Evolutionary conservation across 2,329 filamentous ascomycete species (phyloP).

Genomic region (Cordyceps tenuipes): DNA sequence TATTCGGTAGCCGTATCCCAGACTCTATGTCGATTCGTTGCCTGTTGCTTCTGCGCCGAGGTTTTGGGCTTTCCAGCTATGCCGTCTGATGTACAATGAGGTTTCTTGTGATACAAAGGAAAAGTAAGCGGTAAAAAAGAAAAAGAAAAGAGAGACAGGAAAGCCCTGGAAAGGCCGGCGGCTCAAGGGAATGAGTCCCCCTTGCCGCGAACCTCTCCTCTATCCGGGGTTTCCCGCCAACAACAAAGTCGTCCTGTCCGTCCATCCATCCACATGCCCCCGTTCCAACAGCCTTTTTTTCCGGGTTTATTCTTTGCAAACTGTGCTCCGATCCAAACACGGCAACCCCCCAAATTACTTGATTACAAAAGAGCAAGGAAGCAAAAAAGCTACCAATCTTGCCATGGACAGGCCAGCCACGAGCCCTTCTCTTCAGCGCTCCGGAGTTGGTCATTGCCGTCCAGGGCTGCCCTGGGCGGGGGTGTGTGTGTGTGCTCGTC

Average conservation of each 20-base stretch:
- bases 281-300: no score
- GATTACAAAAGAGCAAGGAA: no score
- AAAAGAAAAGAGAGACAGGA: background rate
- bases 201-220: background rate
- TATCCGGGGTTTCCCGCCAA: background rate
- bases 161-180: background rate
- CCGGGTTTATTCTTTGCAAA: background rate
- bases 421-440: no score
- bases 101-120: constrained; percentile 8
- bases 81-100: constrained; percentile 11
- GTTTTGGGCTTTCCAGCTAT: background rate
- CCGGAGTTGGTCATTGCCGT: no score
- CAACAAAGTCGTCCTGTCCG: background rate
- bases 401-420: no score
- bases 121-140: constrained; percentile 2
- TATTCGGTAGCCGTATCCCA: constrained; percentile 4
- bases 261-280: background rate
- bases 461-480: no score
- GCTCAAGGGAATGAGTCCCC: background rate
- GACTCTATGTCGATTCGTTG: background rate
- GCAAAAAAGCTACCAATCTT: no score
- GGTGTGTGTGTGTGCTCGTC: no score
- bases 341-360: no score
- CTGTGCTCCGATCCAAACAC: background rate
- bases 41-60: background rate